Conservation (phyloP, 768 basidiomycete species). For the Brasilioporus rufonigricans region DNA sequence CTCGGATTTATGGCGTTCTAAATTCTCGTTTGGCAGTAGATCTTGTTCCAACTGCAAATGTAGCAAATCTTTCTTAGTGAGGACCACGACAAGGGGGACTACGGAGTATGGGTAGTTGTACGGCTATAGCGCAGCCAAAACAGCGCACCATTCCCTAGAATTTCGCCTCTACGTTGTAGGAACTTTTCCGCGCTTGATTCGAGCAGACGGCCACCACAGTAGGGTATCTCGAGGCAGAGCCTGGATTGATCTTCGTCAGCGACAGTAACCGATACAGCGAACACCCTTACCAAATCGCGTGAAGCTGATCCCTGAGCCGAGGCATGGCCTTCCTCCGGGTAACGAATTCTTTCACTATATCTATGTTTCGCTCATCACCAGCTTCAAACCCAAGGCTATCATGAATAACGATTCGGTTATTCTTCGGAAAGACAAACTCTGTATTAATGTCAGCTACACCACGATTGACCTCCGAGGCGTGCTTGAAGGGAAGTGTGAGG, state of each 20-base stretch:
- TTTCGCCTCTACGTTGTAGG: not conserved
- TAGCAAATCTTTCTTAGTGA: conserved; percentile 15
- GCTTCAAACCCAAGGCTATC: conserved; percentile 15
- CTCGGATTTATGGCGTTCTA: not conserved
- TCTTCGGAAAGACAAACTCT: conserved; percentile 8
- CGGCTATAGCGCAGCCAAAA: not conserved
- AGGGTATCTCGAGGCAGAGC: conserved; percentile 18
- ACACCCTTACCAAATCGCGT: conserved; percentile 12
- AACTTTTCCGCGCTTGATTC: conserved; percentile 14
- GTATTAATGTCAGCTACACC: not conserved
- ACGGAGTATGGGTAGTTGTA: not conserved
- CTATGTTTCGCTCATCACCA: not conserved
- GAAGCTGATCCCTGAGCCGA: conserved; percentile 5
- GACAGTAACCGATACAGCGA: not conserved
- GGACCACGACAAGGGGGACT: conserved; percentile 16
- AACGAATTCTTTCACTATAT: not conserved
- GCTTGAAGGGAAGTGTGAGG: not conserved
- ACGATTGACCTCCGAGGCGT: not conserved
- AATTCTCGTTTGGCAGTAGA: not conserved
- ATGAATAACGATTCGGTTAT: conserved; percentile 15
- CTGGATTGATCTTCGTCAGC: not conserved
- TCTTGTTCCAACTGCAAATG: conserved; percentile 1
- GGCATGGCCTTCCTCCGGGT: conserved; percentile 1
- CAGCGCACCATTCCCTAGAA: conserved; percentile 4
- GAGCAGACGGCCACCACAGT: conserved; percentile 13